phyloP scores from a whole-genome alignment of 2,329 filamentous ascomycete genomes.

The Fusarium graminum region DNA sequence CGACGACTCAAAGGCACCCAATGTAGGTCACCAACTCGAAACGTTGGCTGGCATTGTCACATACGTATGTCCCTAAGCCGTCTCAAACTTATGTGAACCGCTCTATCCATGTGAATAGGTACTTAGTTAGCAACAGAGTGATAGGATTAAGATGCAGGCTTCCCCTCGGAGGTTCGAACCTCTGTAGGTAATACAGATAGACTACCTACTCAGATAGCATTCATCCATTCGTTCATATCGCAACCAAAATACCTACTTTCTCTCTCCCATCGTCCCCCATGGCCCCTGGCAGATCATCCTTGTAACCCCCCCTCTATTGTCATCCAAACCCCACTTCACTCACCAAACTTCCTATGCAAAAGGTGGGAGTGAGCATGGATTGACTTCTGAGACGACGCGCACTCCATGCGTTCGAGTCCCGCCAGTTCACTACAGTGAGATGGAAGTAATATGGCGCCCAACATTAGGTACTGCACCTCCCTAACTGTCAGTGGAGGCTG shows the following conservation, averaged over 20 bases:
- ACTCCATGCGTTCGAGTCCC: background rate
- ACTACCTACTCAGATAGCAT: no score
- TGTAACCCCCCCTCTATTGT: conserved; percentile 41
- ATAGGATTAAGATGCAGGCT: no score
- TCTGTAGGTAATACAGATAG: background rate
- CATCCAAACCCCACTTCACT: conserved; percentile 46
- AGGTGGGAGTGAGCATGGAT: conserved; percentile 24
- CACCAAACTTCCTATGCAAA: conserved; percentile 22
- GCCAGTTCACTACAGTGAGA: conserved; percentile 7
- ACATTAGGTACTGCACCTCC: background rate
- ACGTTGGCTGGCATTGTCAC: conserved; percentile 37
- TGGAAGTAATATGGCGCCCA: conserved; percentile 1
- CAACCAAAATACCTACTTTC: conserved; percentile 8
- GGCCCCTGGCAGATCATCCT: conserved; percentile 20
- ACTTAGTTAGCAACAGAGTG: no score
- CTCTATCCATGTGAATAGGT: conserved; percentile 15
- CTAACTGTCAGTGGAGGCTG: conserved; percentile 20
- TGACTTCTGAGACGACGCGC: conserved; percentile 22
- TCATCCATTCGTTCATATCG: background rate
- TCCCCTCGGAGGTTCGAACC: background rate
- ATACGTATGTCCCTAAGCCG: conserved; percentile 37
- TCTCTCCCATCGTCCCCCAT: background rate
- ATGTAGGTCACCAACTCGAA: conserved; percentile 39
- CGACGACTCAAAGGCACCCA: conserved; percentile 3
- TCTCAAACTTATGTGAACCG: conserved; percentile 25